phyloP scores from a whole-genome alignment of 176 grass and related monocot species.

The Cenchrus americanus region DNA sequence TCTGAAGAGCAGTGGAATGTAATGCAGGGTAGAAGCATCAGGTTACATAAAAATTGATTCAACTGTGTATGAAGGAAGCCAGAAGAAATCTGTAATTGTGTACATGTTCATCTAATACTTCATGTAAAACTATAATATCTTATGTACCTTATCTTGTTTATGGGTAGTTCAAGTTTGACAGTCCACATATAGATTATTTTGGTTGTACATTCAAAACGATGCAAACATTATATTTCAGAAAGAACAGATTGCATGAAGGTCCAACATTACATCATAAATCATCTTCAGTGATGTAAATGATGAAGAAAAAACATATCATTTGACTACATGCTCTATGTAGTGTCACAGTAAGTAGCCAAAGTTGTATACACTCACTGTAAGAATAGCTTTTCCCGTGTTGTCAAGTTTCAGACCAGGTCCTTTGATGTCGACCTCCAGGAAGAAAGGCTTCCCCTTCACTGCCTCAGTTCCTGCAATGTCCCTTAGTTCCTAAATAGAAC shows the following conservation, averaged over 20 bases:
- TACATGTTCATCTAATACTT: background rate
- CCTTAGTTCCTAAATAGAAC: conserved; percentile 74
- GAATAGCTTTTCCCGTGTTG: conserved; percentile 85
- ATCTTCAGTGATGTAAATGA: conserved; percentile 25
- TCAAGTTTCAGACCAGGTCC: conserved; percentile 94
- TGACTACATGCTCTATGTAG: background rate
- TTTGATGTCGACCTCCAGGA: conserved; percentile 92
- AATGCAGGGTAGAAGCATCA: conserved; percentile 2
- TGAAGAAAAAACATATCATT: background rate
- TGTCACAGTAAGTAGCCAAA: conserved; percentile 9
- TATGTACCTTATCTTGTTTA: background rate
- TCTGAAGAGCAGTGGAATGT: background rate
- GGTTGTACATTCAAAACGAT: conserved; percentile 11
- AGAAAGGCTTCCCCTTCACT: conserved; percentile 94
- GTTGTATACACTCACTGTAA: conserved; percentile 70
- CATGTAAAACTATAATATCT: background rate
- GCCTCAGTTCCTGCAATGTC: conserved; percentile 60
- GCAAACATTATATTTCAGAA: conserved; percentile 12
- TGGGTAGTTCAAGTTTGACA: background rate
- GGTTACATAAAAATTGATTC: background rate
- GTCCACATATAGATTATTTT: conserved; percentile 5
- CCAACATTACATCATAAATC: conserved; percentile 6
- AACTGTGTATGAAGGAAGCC: conserved; percentile 21
- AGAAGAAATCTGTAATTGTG: conserved; percentile 2
- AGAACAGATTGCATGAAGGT: conserved; percentile 8